Percentiles rank a stretch among this genome's conserved stretches.
Conservation (phyloP, 768 basidiomycete genomes). For the Tubosaeta sp. region DNA sequence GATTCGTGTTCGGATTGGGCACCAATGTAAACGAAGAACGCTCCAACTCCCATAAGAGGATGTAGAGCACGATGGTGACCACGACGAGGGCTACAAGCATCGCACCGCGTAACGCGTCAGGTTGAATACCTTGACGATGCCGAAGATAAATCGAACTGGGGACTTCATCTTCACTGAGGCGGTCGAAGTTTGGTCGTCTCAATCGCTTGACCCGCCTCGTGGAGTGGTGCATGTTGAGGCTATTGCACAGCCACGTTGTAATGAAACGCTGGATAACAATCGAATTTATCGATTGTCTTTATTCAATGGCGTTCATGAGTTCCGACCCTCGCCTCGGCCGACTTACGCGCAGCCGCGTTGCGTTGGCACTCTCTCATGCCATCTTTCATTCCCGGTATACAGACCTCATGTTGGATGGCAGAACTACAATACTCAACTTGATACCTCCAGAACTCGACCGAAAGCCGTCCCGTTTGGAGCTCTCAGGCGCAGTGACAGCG, state of each 20-base stretch:
- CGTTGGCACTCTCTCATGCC: neutral
- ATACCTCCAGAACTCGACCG: neutral
- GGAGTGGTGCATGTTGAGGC: conserved; percentile 10
- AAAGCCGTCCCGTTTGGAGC: neutral
- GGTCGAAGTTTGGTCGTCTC: neutral
- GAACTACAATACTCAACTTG: neutral
- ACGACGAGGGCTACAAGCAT: conserved; percentile 16
- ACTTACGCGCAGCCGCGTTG: neutral
- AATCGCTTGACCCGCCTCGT: conserved; percentile 17
- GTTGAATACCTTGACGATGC: neutral
- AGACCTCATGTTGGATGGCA: neutral
- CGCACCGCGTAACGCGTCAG: conserved; percentile 8
- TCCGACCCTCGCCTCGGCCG: neutral
- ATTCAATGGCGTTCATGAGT: too few relatives aligned
- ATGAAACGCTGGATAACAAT: neutral
- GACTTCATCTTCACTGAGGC: neutral
- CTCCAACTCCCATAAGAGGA: conserved; percentile 17
- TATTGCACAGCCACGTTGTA: neutral
- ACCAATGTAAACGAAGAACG: conserved; percentile 4
- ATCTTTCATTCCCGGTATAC: neutral
- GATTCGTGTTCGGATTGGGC: neutral
- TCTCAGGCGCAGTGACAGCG: neutral
- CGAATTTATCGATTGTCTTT: too few relatives aligned
- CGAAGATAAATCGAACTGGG: conserved; percentile 1
- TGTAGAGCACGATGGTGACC: conserved; percentile 22